Evolutionary conservation across 345 rosid genomes (phyloP).

Genomic region (Corchorus olitorius): DNA sequence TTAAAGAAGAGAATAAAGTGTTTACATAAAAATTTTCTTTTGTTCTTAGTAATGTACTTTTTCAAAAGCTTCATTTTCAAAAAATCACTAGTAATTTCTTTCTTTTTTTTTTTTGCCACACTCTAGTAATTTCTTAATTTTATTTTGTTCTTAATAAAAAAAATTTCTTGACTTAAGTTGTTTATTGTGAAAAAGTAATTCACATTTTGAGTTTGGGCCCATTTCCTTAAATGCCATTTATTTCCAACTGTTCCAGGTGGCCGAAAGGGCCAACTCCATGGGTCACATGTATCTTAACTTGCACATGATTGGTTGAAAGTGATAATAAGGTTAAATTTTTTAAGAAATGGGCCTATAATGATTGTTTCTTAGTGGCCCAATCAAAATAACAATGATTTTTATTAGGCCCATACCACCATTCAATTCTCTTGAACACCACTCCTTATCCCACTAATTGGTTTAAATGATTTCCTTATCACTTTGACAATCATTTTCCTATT

Average conservation of each 20-base stretch:
- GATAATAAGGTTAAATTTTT: background rate
- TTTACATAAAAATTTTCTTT: background rate
- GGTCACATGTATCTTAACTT: background rate
- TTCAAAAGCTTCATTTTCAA: background rate
- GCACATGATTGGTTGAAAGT: constrained; percentile 9
- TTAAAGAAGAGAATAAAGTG: background rate
- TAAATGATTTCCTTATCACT: constrained; percentile 9
- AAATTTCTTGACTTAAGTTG: background rate
- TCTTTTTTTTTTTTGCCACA: too few relatives aligned
- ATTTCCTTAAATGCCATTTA: constrained; percentile 7
- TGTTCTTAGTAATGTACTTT: background rate
- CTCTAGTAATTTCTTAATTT: background rate
- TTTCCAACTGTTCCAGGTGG: constrained; percentile 1
- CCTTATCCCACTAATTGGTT: background rate
- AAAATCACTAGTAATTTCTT: background rate
- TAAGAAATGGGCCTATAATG: background rate
- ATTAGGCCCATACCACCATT: constrained; percentile 17
- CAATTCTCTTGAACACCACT: constrained; percentile 1
- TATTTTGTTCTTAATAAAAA: background rate
- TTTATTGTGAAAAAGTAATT: background rate
- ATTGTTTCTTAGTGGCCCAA: constrained; percentile 21
- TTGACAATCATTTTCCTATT: background rate
- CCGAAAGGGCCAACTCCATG: background rate
- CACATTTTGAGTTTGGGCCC: background rate
- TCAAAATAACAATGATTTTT: constrained; percentile 19